Conservation (phyloP, 2,329 filamentous ascomycete genomes). For the Lasiodiplodia hormozganensis region DNA sequence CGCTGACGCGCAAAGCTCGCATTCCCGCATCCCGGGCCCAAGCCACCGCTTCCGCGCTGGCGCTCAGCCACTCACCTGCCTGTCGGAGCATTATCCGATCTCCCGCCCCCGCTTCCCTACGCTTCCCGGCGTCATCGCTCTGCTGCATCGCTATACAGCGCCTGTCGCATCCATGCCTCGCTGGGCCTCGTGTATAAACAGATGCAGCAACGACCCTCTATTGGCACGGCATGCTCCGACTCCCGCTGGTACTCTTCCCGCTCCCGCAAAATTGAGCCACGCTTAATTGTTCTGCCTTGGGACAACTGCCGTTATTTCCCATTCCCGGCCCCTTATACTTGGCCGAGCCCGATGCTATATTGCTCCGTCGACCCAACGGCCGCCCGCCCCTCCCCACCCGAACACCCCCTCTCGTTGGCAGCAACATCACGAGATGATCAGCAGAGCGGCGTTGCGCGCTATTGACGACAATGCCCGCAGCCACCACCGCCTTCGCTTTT, state of each 20-base stretch:
- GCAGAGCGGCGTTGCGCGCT: conserved; percentile 7
- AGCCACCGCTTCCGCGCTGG: conserved; percentile 14
- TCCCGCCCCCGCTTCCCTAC: conserved; percentile 17
- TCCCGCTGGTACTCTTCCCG: conserved; percentile 15
- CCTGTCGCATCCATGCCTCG: neutral
- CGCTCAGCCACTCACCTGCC: conserved; percentile 21
- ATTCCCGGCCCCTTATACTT: neutral
- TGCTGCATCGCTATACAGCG: conserved; percentile 12
- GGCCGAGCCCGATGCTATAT: conserved; percentile 7
- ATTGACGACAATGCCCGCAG: conserved; percentile 15
- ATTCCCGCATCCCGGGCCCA: conserved; percentile 13
- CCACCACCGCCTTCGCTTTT: neutral
- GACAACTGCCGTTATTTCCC: neutral
- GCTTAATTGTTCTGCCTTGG: neutral
- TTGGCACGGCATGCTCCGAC: conserved; percentile 5
- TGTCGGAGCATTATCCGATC: conserved; percentile 16
- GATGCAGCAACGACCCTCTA: conserved; percentile 2
- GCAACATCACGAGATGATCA: conserved; percentile 15
- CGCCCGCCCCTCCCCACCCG: neutral
- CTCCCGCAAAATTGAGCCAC: conserved; percentile 23
- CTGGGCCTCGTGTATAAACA: conserved; percentile 11
- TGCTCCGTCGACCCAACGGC: conserved; percentile 3
- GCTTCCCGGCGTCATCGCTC: conserved; percentile 12
- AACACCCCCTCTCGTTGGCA: neutral
- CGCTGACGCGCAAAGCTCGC: conserved; percentile 12